phyloP scores from a whole-genome alignment of 2,329 filamentous ascomycete species.

The Cadophora malorum region DNA sequence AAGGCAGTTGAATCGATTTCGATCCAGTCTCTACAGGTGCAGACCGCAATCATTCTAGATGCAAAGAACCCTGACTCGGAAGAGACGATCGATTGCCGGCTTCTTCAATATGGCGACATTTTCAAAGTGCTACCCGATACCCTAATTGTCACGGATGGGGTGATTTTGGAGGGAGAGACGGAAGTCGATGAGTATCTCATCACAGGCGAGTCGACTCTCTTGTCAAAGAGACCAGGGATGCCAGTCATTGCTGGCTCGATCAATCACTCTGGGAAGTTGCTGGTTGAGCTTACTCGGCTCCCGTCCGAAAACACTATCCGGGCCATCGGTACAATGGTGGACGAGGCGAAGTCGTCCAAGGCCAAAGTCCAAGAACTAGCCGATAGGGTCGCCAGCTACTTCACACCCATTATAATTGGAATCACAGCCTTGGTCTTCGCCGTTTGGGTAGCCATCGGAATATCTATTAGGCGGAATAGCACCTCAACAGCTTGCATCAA shows the following conservation, averaged over 20 bases:
- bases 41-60: slow-evolving; percentile 59
- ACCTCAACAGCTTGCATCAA: slow-evolving; percentile 59
- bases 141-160: slow-evolving; percentile 72
- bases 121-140: slow-evolving; percentile 69
- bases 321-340: slow-evolving; percentile 72
- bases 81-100: slow-evolving; percentile 71
- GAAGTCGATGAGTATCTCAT: slow-evolving; percentile 81
- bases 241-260: slow-evolving; percentile 71
- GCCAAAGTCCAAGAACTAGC: slow-evolving; percentile 72
- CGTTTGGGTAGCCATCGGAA: slow-evolving; percentile 69
- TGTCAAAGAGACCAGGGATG: slow-evolving; percentile 62
- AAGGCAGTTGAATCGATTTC: slow-evolving; percentile 63
- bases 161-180: slow-evolving; percentile 64
- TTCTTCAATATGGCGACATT: slow-evolving; percentile 74
- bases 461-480: slow-evolving; percentile 46
- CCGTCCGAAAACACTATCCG: slow-evolving; percentile 76
- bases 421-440: slow-evolving; percentile 66
- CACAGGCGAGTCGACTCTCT: slow-evolving; percentile 71
- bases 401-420: slow-evolving; percentile 68
- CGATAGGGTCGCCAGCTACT: slow-evolving; percentile 70
- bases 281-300: slow-evolving; percentile 64
- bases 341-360: slow-evolving; percentile 72
- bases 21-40: slow-evolving; percentile 61
- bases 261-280: slow-evolving; percentile 68
- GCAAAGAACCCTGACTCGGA: slow-evolving; percentile 45